A percentile compares a stretch with the other conserved stretches of the same genome.
These are phyloP conservation scores for Podaxis sp. DNA, from an alignment of 768 basidiomycete species.

Conservation along the genomic window DNA sequence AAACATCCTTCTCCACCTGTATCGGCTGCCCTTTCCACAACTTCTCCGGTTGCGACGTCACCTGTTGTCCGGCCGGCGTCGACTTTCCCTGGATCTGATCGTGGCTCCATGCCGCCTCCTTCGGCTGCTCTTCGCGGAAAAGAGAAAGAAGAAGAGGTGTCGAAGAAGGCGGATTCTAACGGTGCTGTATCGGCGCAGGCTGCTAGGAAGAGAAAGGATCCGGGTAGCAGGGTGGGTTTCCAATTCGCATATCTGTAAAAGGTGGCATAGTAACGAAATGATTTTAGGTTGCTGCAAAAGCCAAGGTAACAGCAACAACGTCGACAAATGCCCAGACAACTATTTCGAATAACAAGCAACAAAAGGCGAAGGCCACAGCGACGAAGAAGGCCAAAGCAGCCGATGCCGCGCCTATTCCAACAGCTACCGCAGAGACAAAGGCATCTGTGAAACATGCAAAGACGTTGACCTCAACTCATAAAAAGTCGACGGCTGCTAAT, in stretches of 20 bases:
- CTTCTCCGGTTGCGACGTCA: constrained; percentile 12
- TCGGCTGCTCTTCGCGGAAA: constrained; percentile 25
- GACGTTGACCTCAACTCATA: background rate
- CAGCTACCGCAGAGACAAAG: constrained; percentile 19
- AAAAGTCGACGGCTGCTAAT: constrained; percentile 17
- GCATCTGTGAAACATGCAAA: constrained; percentile 19
- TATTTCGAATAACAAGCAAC: constrained; percentile 6
- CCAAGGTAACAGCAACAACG: constrained; percentile 20
- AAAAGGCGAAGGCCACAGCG: background rate
- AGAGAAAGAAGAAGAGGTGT: constrained; percentile 22
- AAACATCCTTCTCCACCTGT: constrained; percentile 9
- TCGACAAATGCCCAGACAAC: constrained; percentile 17
- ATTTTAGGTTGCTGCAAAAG: constrained; percentile 12
- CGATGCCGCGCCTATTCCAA: background rate
- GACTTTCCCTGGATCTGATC: constrained; percentile 31
- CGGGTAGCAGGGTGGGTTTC: constrained; percentile 31
- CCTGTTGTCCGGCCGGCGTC: constrained; percentile 16
- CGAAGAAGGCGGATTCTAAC: constrained; percentile 19
- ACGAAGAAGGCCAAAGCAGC: constrained; percentile 1
- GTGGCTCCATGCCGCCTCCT: constrained; percentile 60
- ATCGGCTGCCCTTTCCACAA: constrained; percentile 5
- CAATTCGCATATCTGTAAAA: background rate
- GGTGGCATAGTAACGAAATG: constrained; percentile 5
- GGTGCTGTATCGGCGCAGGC: constrained; percentile 14
- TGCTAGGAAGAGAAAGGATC: constrained; percentile 39